These are phyloP conservation scores for Scheffersomyces ergatensis DNA, from an alignment of 805 yeast genomes.

Conservation along the genomic window DNA sequence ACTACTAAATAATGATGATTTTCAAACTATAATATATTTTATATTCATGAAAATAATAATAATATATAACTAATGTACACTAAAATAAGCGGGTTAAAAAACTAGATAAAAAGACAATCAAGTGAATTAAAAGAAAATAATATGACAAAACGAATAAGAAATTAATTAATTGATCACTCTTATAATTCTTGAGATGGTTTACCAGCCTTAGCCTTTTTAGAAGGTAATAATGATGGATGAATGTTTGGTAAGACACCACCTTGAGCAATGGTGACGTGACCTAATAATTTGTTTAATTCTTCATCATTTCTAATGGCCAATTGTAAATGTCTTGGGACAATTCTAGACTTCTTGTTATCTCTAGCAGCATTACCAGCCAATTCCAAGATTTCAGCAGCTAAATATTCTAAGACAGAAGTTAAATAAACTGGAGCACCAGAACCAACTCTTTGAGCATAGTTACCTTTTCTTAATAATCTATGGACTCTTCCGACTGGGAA, in stretches of 20 bases:
- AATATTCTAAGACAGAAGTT: slow-evolving; percentile 94
- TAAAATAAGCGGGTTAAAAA: no score
- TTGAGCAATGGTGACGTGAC: slow-evolving; percentile 94
- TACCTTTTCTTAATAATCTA: slow-evolving; percentile 93
- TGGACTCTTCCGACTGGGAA: slow-evolving; percentile 99
- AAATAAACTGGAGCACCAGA: slow-evolving; percentile 99
- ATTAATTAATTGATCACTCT: no score
- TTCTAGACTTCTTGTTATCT: slow-evolving; percentile 99
- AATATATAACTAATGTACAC: slow-evolving; percentile 5
- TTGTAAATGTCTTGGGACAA: slow-evolving; percentile 97
- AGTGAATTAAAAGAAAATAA: background rate
- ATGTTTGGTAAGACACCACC: slow-evolving; percentile 99
- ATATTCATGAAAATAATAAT: no score
- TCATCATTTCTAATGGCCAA: slow-evolving; percentile 99
- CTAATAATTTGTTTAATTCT: slow-evolving; percentile 90
- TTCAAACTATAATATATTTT: no score
- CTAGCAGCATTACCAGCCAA: slow-evolving; percentile 99
- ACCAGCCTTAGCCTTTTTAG: slow-evolving; percentile 61
- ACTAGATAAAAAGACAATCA: background rate
- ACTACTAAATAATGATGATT: no score
- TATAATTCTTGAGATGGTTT: slow-evolving; percentile 69
- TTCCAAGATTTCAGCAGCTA: slow-evolving; percentile 97
- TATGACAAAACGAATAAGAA: no score
- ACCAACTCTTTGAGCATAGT: slow-evolving; percentile 98
- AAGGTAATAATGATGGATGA: slow-evolving; percentile 87